phyloP scores from a whole-genome alignment of 495 filamentous ascomycete species.

The Penicillium silybi region DNA sequence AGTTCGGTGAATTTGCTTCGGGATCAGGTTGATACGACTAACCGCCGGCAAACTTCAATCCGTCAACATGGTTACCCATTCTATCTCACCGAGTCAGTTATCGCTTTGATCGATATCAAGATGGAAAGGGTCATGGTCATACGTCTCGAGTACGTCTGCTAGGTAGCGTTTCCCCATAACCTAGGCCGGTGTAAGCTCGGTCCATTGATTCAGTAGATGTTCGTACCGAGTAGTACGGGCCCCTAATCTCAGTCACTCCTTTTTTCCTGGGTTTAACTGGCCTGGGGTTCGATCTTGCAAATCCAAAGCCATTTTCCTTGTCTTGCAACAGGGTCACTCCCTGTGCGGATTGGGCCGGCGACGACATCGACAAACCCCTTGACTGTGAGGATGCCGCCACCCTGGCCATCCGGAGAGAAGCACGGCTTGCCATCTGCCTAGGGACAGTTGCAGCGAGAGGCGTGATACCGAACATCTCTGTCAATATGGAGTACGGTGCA shows the following conservation, averaged over 20 bases:
- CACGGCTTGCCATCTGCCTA: neutral
- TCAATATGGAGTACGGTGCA: neutral
- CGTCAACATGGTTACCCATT: conserved; percentile 53
- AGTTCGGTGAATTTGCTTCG: neutral
- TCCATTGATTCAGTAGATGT: neutral
- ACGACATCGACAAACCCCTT: conserved; percentile 17
- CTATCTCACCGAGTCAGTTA: conserved; percentile 14
- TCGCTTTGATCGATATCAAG: neutral
- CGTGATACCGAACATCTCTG: neutral
- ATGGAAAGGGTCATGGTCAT: conserved; percentile 3
- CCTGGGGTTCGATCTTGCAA: conserved; percentile 49
- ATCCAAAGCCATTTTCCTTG: conserved; percentile 48
- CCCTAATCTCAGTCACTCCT: conserved; percentile 54
- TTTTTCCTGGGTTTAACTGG: conserved; percentile 47
- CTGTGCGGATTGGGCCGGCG: conserved; percentile 3
- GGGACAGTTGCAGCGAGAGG: neutral
- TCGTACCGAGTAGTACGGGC: conserved; percentile 52
- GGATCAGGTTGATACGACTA: neutral
- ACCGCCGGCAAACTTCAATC: conserved; percentile 57
- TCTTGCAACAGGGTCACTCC: conserved; percentile 47
- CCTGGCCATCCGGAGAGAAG: conserved; percentile 8
- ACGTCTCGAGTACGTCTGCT: conserved; percentile 51
- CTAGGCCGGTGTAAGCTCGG: conserved; percentile 14
- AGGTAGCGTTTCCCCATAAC: conserved; percentile 52
- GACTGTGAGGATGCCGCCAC: conserved; percentile 1